Evolutionary conservation across 108 stramenopile genomes (phyloP).

Genomic region (Parietichytrium sp.): DNA sequence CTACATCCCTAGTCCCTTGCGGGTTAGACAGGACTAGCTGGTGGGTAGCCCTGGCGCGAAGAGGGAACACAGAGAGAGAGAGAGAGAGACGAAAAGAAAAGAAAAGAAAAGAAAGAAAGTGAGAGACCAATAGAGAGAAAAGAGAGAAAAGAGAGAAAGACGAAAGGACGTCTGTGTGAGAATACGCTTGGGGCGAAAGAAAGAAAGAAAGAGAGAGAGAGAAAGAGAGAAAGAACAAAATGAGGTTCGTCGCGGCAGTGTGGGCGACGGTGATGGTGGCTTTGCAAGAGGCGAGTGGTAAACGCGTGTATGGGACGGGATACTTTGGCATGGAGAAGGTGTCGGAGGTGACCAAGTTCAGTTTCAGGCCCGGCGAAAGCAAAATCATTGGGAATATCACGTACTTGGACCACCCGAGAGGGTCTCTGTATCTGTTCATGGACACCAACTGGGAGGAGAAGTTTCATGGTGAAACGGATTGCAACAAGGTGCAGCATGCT

Average conservation of each 20-base stretch:
- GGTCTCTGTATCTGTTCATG: slow-evolving; percentile 24
- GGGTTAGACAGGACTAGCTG: too few species aligned
- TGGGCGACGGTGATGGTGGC: too few species aligned
- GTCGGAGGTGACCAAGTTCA: slow-evolving; percentile 30
- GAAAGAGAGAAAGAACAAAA: too few species aligned
- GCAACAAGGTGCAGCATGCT: slow-evolving; percentile 26
- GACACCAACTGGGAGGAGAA: slow-evolving; percentile 36
- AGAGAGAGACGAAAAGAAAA: not conserved
- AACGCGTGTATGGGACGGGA: not conserved
- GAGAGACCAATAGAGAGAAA: not conserved
- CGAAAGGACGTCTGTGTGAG: too few species aligned
- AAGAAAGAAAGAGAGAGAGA: not conserved
- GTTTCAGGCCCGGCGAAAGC: slow-evolving; percentile 9
- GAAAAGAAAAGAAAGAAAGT: not conserved
- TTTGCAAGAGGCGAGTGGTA: too few species aligned
- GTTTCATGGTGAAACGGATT: slow-evolving; percentile 4
- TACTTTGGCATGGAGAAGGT: slow-evolving; percentile 23
- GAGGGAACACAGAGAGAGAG: not conserved
- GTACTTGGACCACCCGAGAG: not conserved
- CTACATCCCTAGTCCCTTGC: too few species aligned
- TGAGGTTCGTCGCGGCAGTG: too few species aligned
- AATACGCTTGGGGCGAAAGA: not conserved
- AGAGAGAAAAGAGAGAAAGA: not conserved
- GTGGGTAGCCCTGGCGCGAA: too few species aligned
- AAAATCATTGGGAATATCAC: slow-evolving; percentile 11